Evolutionary conservation across 2,329 filamentous ascomycete species (phyloP), one percentile per base, ranked within the genome.

Genomic region (Ceratocystis eucalypticola): DNA sequence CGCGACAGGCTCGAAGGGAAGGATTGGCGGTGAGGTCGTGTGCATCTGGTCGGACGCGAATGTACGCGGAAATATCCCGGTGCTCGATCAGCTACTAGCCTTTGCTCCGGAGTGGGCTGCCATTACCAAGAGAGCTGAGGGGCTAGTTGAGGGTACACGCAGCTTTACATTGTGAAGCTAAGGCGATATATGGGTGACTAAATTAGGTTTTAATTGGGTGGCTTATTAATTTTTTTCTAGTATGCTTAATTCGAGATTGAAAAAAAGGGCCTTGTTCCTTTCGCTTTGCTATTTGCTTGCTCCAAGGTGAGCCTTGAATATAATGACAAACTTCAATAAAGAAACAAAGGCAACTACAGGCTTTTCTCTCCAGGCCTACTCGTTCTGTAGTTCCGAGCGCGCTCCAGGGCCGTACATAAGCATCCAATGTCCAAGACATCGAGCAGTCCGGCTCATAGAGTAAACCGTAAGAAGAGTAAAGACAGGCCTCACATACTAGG

Each of bases 21-120:
- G 48, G 41, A 41, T 73, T 91, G 44, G 80, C 80, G 69, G 89
- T 91, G 81, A 78, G 44, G 84, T 92, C 1, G 80, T 87, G 17
- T 97, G 94, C 75, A 78, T 89, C 41, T 97, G 92, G 91, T 91
- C 88, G 71, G 94, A 99, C 76, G 86, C 84, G 57, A 96, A 96
- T 72, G 77, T 78, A 45, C 75, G 76, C 1, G 87, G 84, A 2
- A 80, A 80, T 0, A 91, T 97, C 61, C 92, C 93, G 0, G 92
- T 92, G 0, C 82, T 93, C 64, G 88, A 94, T 71, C 92, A 97
- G 76, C 80, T 89, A 62, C 78, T 82, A 70, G 82, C 86, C 73
- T 96, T 86, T 75, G 81, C 86, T 70, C 94, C 94, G 0, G 77
- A 80, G 3, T 99, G 94, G 94, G 84, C 85, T 5, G 86, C 87